phyloP scores from a whole-genome alignment of 768 basidiomycete species.

The Tremella fuciformis region DNA sequence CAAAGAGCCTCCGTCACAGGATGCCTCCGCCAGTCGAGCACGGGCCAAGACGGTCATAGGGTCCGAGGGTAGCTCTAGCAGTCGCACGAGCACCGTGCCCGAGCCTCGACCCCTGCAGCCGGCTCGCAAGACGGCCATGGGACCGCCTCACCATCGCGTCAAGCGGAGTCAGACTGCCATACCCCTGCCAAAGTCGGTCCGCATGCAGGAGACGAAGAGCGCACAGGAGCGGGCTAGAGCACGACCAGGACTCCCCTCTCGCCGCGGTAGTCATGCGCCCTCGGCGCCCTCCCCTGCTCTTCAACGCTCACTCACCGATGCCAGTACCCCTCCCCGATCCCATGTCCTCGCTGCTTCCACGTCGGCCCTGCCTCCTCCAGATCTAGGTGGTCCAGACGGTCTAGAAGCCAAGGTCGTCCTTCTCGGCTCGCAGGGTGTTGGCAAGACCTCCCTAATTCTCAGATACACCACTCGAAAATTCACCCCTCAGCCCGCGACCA shows the following conservation, averaged over 20 bases:
- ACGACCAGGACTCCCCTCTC: background rate
- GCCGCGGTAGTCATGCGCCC: background rate
- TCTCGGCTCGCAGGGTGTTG: conserved; percentile 47
- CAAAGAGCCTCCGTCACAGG: conserved; percentile 1
- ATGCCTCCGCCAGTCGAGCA: background rate
- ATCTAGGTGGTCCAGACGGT: conserved; percentile 39
- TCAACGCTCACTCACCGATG: conserved; percentile 20
- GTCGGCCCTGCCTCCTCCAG: conserved; percentile 18
- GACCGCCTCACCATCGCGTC: conserved; percentile 25
- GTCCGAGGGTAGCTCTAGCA: background rate
- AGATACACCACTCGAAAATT: conserved; percentile 44
- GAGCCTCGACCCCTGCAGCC: background rate
- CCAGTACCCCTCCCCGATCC: conserved; percentile 16
- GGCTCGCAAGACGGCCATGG: conserved; percentile 19
- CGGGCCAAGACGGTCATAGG: background rate
- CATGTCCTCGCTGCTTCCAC: conserved; percentile 2
- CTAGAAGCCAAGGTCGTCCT: conserved; percentile 50
- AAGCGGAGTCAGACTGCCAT: conserved; percentile 29
- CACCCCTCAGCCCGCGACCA: conserved; percentile 30
- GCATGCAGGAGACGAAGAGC: conserved; percentile 28
- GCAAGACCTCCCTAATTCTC: conserved; percentile 48
- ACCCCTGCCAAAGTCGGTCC: conserved; percentile 20
- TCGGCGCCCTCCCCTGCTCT: conserved; percentile 15
- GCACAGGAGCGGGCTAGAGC: conserved; percentile 27
- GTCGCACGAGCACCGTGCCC: background rate